Conservation (phyloP, 2,329 filamentous ascomycete species). For the Pleoardoris graminearum region DNA sequence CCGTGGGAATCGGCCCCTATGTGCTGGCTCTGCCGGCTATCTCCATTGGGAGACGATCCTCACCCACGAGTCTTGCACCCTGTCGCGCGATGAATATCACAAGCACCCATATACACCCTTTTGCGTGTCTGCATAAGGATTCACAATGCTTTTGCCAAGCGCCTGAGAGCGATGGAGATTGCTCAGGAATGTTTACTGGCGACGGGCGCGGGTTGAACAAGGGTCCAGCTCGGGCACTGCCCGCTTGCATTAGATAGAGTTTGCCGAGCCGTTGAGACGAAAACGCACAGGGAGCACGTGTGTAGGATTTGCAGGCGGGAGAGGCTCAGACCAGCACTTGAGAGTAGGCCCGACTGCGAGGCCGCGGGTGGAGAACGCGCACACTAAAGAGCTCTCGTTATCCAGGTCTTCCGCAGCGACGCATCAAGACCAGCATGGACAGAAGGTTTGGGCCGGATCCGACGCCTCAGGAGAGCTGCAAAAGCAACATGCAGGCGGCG, state of each 20-base stretch:
- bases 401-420: background rate
- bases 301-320: background rate
- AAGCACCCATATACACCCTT: background rate
- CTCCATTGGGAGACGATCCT: conserved; percentile 7
- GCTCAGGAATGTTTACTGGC: too few species aligned
- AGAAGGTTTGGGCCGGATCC: conserved; percentile 1
- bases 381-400: background rate
- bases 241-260: background rate
- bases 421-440: background rate
- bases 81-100: background rate
- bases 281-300: background rate
- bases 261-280: background rate
- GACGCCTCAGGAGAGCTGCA: background rate
- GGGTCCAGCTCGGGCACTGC: background rate
- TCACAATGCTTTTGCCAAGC: background rate
- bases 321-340: background rate
- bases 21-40: background rate
- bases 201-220: background rate
- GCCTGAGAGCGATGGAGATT: background rate
- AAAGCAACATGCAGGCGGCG: background rate
- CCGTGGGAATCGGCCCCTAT: background rate
- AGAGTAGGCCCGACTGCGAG: background rate
- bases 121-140: background rate
- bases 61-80: conserved; percentile 3
- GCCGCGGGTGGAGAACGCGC: background rate